These are phyloP conservation scores for Phytophthora hibernalis DNA, from an alignment of 352 stramenopile genomes.

Conservation along the genomic window DNA sequence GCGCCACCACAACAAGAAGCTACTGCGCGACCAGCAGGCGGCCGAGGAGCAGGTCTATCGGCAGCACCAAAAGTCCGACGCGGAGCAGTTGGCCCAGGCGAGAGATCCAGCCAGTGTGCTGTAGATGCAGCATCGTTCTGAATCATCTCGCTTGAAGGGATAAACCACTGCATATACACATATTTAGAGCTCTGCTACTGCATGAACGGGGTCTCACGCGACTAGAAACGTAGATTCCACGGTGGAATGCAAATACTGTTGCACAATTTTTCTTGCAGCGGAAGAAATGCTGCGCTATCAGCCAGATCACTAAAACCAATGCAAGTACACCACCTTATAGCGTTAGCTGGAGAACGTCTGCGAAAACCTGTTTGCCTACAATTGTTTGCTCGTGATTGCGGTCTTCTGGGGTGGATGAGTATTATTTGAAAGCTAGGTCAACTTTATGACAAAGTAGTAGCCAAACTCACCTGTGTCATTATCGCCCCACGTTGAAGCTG, in stretches of 20 bases:
- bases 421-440: no score
- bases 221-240: not conserved
- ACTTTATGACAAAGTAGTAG: no score
- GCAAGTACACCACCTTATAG: no score
- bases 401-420: no score
- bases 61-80: slow-evolving; percentile 40
- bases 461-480: no score
- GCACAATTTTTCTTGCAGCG: no score
- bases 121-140: slow-evolving; percentile 24
- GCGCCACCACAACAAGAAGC: slow-evolving; percentile 62
- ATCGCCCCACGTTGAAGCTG: slow-evolving; percentile 12
- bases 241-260: not conserved
- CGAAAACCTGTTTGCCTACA: no score
- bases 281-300: no score
- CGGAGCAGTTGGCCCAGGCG: slow-evolving; percentile 25
- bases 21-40: slow-evolving; percentile 56
- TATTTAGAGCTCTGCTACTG: slow-evolving; percentile 12
- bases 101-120: slow-evolving; percentile 45
- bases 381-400: no score
- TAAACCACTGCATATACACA: slow-evolving; percentile 19
- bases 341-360: no score
- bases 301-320: no score
- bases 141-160: not conserved
- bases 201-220: not conserved
- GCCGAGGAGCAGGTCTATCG: slow-evolving; percentile 31